Evolutionary conservation across 139 green algal species (phyloP).

Genomic region (Chlamydomonas sphaeroides): DNA sequence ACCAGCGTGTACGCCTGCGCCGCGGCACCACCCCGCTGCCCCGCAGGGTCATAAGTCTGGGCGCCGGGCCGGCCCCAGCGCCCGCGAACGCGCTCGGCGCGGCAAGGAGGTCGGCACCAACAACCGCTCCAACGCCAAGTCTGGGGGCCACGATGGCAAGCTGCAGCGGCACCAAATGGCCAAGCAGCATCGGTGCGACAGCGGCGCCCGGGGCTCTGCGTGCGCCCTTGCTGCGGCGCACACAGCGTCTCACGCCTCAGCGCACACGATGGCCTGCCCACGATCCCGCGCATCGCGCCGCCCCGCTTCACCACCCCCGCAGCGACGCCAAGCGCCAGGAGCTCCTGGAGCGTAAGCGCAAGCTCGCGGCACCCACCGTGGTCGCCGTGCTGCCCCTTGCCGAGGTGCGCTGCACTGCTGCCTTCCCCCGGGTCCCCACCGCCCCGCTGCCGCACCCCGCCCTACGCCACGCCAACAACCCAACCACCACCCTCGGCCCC

Average conservation of each 20-base stretch:
- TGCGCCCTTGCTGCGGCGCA: too few species aligned
- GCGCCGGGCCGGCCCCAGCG: conserved; percentile 72
- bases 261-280: too few species aligned
- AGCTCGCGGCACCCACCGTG: conserved; percentile 60
- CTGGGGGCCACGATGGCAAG: conserved; percentile 50
- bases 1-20: background rate
- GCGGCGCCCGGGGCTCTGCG: too few species aligned
- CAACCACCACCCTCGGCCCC: too few species aligned
- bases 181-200: conserved; percentile 69
- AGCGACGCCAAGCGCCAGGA: conserved; percentile 76
- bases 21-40: background rate
- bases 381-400: conserved; percentile 81
- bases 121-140: conserved; percentile 28
- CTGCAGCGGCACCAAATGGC: conserved; percentile 66
- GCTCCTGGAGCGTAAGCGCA: conserved; percentile 63
- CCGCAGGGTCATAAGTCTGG: conserved; percentile 80
- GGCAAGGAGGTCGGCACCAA: conserved; percentile 56
- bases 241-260: too few species aligned
- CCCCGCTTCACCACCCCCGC: too few species aligned
- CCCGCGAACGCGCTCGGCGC: conserved; percentile 74
- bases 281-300: too few species aligned
- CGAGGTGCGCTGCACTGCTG: too few species aligned
- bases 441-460: too few species aligned
- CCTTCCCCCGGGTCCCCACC: too few species aligned
- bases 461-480: too few species aligned